phyloP scores from a whole-genome alignment of 2,329 filamentous ascomycete species.

The Cryoendolithus antarcticus region DNA sequence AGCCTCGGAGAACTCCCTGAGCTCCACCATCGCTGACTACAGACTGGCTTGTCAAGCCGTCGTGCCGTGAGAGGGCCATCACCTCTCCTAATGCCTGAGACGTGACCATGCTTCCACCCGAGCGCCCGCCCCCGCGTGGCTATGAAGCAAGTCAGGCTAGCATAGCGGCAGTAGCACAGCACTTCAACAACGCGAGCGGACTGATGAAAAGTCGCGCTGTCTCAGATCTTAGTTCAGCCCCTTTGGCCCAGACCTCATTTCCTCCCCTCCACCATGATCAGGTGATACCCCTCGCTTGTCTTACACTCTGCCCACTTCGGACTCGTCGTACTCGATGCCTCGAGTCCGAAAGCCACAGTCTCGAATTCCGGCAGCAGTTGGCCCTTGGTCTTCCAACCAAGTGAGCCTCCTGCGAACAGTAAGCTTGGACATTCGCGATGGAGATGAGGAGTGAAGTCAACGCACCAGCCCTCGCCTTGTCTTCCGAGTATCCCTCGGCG shows the following conservation, averaged over 20 bases:
- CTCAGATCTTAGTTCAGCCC: too few relatives aligned
- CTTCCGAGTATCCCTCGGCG: conserved; percentile 59
- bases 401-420: conserved; percentile 43
- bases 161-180: too few relatives aligned
- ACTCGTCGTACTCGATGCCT: conserved; percentile 50
- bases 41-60: too few relatives aligned
- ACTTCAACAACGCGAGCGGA: too few relatives aligned
- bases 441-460: not conserved
- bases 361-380: conserved; percentile 58
- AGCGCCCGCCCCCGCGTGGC: too few relatives aligned
- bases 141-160: too few relatives aligned
- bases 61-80: too few relatives aligned
- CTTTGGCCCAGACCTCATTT: conserved; percentile 28
- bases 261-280: conserved; percentile 63
- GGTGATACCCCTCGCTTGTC: conserved; percentile 66
- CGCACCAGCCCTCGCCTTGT: conserved; percentile 55
- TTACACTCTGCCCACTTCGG: conserved; percentile 60
- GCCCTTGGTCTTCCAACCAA: conserved; percentile 63
- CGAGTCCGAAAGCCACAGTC: conserved; percentile 57
- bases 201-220: too few relatives aligned
- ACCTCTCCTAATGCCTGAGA: too few relatives aligned
- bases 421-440: not conserved
- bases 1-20: too few relatives aligned
- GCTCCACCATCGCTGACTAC: too few relatives aligned
- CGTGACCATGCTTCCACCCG: too few relatives aligned